These are phyloP conservation scores for Fusarium mangiferae DNA, from an alignment of 2,329 filamentous ascomycete species.

Conservation along the genomic window DNA sequence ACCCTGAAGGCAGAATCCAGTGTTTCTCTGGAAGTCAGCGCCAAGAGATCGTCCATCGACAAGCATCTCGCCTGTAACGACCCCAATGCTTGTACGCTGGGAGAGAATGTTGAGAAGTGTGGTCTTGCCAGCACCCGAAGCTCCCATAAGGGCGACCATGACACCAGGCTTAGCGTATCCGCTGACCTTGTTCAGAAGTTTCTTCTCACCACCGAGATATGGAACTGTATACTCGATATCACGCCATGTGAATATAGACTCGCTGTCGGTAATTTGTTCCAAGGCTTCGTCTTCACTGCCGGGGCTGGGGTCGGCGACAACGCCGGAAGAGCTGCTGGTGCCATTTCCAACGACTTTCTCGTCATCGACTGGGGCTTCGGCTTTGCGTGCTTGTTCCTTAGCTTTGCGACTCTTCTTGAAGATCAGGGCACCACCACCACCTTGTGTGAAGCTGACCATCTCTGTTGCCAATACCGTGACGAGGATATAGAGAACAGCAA, in stretches of 20 bases:
- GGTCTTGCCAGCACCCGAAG: conserved; percentile 84
- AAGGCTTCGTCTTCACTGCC: conserved; percentile 17
- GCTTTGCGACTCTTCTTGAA: conserved; percentile 75
- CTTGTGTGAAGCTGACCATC: conserved; percentile 52
- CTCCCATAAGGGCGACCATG: conserved; percentile 84
- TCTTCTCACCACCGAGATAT: conserved; percentile 44
- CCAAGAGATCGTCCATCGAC: conserved; percentile 76
- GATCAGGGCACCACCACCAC: conserved; percentile 74
- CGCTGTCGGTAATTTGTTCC: conserved; percentile 45
- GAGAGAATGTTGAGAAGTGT: conserved; percentile 81
- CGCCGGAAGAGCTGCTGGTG: neutral
- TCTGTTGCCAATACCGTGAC: conserved; percentile 36
- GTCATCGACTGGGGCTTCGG: conserved; percentile 43
- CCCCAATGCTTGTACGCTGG: conserved; percentile 78
- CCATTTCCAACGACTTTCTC: conserved; percentile 34
- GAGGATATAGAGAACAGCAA: conserved; percentile 29
- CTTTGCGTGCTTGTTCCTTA: conserved; percentile 55
- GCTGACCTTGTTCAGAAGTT: conserved; percentile 62
- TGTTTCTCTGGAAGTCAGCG: conserved; percentile 79
- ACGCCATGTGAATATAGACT: conserved; percentile 73
- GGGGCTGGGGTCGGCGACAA: conserved; percentile 8
- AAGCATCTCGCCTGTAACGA: conserved; percentile 79
- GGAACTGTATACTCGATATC: conserved; percentile 79
- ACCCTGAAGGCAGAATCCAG: conserved; percentile 72
- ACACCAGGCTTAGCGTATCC: conserved; percentile 84